Evolutionary conservation across 805 yeast species (phyloP).

Genomic region (Blastobotrys peoriensis): DNA sequence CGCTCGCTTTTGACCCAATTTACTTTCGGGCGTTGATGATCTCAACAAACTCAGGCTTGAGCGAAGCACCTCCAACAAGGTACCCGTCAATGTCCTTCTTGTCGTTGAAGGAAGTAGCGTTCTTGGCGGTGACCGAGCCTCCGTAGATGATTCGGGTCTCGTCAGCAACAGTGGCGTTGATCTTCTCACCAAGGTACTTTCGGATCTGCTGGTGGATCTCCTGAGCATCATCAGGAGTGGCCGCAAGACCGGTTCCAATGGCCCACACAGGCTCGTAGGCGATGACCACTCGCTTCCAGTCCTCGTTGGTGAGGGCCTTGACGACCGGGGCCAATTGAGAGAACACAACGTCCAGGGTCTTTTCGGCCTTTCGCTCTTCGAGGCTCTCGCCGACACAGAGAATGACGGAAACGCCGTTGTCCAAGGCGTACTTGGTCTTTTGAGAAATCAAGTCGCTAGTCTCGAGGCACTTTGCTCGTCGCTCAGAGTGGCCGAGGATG

Average conservation of each 20-base stretch:
- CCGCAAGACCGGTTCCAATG: slow-evolving; percentile 98
- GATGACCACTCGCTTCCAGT: slow-evolving; percentile 88
- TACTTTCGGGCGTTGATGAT: slow-evolving; percentile 88
- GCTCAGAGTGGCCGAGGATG: slow-evolving; percentile 96
- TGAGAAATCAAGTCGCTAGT: slow-evolving; percentile 85
- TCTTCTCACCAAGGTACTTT: slow-evolving; percentile 66
- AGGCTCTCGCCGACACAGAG: slow-evolving; percentile 96
- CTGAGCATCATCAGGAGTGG: slow-evolving; percentile 98
- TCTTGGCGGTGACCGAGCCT: slow-evolving; percentile 95
- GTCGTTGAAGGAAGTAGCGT: slow-evolving; percentile 84
- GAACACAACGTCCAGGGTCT: slow-evolving; percentile 79
- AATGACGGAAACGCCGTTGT: slow-evolving; percentile 82
- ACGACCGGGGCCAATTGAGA: slow-evolving; percentile 88
- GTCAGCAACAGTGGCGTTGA: slow-evolving; percentile 74
- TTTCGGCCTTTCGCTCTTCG: slow-evolving; percentile 87
- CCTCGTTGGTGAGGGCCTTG: slow-evolving; percentile 55
- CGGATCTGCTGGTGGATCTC: slow-evolving; percentile 88
- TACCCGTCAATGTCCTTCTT: slow-evolving; percentile 95
- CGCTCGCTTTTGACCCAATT: too few relatives aligned
- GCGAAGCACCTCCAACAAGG: slow-evolving; percentile 98
- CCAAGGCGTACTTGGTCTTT: slow-evolving; percentile 91
- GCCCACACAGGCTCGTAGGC: slow-evolving; percentile 99
- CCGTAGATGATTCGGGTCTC: slow-evolving; percentile 90
- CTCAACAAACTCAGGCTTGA: slow-evolving; percentile 96
- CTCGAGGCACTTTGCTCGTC: slow-evolving; percentile 91